phyloP scores from a whole-genome alignment of 2,329 filamentous ascomycete species.

The Claviceps pazoutovae region DNA sequence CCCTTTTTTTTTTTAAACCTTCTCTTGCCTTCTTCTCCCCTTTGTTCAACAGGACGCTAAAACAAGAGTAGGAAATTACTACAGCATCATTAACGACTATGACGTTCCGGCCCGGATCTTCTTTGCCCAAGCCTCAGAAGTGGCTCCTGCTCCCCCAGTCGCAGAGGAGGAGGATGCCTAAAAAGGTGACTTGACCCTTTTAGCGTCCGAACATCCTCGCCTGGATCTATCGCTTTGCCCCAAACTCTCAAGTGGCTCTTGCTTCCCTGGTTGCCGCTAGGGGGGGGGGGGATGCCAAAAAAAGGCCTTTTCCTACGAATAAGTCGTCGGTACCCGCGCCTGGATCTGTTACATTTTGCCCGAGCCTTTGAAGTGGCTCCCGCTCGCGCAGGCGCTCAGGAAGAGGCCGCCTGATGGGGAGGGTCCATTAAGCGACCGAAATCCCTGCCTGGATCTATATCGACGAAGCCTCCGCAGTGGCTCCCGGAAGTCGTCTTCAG shows the following conservation, averaged over 20 bases:
- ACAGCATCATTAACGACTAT: slow-evolving; percentile 75
- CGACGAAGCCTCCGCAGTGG: too few relatives aligned
- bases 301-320: too few relatives aligned
- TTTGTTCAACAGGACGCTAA: background rate
- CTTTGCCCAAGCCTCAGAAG: slow-evolving; percentile 77
- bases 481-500: too few relatives aligned
- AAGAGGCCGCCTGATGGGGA: background rate
- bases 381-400: background rate
- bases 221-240: too few relatives aligned
- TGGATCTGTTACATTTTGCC: too few relatives aligned
- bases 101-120: slow-evolving; percentile 64
- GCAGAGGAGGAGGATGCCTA: background rate
- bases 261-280: background rate
- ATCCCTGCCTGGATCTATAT: too few relatives aligned
- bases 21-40: background rate
- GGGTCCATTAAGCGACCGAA: too few relatives aligned
- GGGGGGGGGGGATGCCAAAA: background rate
- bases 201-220: too few relatives aligned
- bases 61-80: slow-evolving; percentile 63
- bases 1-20: slow-evolving; percentile 2
- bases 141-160: slow-evolving; percentile 9
- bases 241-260: background rate
- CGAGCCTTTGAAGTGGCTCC: background rate
- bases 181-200: background rate
- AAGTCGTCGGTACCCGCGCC: too few relatives aligned